Evolutionary conservation across 768 basidiomycete genomes (phyloP), one percentile per base, ranked within the genome.

Genomic region (Termitomyces sp.): DNA sequence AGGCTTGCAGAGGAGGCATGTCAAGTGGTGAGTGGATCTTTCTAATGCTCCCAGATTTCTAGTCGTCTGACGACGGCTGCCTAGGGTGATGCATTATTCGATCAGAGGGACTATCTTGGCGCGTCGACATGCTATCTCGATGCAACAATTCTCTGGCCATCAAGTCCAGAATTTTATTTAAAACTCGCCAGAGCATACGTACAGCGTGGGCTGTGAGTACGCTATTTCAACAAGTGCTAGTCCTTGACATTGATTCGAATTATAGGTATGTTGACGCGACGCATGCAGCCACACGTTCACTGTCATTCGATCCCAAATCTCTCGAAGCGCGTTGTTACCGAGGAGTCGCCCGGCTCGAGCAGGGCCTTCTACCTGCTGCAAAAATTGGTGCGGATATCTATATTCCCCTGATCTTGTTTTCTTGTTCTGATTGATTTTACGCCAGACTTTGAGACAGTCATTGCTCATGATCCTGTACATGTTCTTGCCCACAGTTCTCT

Each of bases 381-480:
- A 67, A 69, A 58, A 66, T 65, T 17, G 72, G 69, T 70, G 17
- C 28, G 65, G 4, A 24, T 47, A 10, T 43, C n/a, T 35, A 19
- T n/a, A 1, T 40, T 28, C 14, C 12, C 35, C n/a, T 22, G 9
- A 8, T 22, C 4, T 30, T 42, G 15, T 49, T 22, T 10, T 26
- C 37, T 42, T 17, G 15, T 7, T 24, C 41, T 35, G 37, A 54
- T 19, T 24, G 15, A 24, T n/a, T 48, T 15, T 11, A 34, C 37
- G 5, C 21, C 45, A 72, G 73, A 74, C 54, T 70, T 75, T n/a
- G 67, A 70, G 54, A 64, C 64, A 7, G 70, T 75, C 42, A 64
- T 71, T 35, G 58, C 64, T 32, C 65, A 69, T 53, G 66, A 72
- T 34, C 65, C 71, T 0, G 42, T 54, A 0, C 68, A 70, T 38